Conservation (phyloP, 176 grass and related monocot species). For the Calamus simplicifolius region DNA sequence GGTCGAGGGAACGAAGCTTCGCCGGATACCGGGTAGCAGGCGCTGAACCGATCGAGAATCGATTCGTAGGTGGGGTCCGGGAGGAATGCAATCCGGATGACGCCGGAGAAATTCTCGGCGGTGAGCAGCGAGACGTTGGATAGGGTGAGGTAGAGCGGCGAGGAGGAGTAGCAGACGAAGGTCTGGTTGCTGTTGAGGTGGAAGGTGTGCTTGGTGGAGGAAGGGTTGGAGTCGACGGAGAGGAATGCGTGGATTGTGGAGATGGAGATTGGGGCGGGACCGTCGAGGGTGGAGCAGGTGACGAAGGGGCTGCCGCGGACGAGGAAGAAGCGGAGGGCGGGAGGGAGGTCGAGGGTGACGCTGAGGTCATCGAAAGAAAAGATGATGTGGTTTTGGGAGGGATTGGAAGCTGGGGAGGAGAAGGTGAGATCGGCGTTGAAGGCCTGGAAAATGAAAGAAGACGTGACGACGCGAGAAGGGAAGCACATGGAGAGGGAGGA, state of each 20-base stretch:
- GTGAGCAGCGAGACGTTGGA: constrained; percentile 38
- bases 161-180: constrained; percentile 77
- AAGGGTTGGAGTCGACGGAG: constrained; percentile 30
- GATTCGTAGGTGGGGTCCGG: constrained; percentile 53
- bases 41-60: constrained; percentile 57
- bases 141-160: constrained; percentile 49
- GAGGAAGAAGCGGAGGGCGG: constrained; percentile 67
- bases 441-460: constrained; percentile 60
- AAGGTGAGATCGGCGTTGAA: constrained; percentile 85
- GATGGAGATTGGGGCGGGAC: constrained; percentile 45
- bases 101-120: constrained; percentile 48
- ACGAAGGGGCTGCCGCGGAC: constrained; percentile 82
- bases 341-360: constrained; percentile 79
- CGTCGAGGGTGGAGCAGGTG: constrained; percentile 42
- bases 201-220: constrained; percentile 62
- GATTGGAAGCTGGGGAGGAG: constrained; percentile 15
- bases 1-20: constrained; percentile 47
- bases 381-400: constrained; percentile 30
- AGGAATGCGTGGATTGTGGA: constrained; percentile 76
- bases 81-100: constrained; percentile 52
- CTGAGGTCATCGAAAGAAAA: constrained; percentile 77
- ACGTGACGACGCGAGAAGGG: constrained; percentile 49
- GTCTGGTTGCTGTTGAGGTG: constrained; percentile 87
- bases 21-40: constrained; percentile 63
- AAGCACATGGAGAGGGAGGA: constrained; percentile 59